Percentiles rank a stretch among this genome's conserved stretches.
Evolutionary conservation across 805 yeast genomes (phyloP).

Genomic region (Saturnispora silvae): DNA sequence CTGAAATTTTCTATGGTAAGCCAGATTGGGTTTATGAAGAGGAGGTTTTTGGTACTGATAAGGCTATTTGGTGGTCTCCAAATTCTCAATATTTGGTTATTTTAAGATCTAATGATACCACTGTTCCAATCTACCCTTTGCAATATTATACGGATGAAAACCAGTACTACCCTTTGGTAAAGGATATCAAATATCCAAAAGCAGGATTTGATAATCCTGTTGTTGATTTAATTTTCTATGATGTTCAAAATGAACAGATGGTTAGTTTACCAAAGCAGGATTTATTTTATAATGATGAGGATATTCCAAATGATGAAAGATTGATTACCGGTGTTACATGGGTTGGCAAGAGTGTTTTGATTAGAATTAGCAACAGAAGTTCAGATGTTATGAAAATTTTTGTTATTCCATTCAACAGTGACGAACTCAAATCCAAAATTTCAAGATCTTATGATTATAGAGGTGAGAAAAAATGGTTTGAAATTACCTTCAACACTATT

Average conservation of each 20-base stretch:
- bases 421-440: conserved; percentile 23
- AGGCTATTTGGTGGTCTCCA: conserved; percentile 85
- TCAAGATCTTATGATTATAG: conserved; percentile 38
- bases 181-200: conserved; percentile 67
- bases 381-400: conserved; percentile 54
- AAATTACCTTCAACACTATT: conserved; percentile 53
- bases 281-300: conserved; percentile 33
- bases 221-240: conserved; percentile 43
- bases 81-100: conserved; percentile 54
- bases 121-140: conserved; percentile 61
- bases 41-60: conserved; percentile 63
- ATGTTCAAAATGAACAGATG: conserved; percentile 20
- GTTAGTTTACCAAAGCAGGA: conserved; percentile 20
- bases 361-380: conserved; percentile 53
- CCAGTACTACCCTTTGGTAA: conserved; percentile 47
- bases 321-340: conserved; percentile 61
- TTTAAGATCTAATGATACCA: conserved; percentile 60
- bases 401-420: conserved; percentile 34
- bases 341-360: conserved; percentile 49
- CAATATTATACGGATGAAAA: conserved; percentile 56
- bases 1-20: conserved; percentile 67
- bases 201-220: conserved; percentile 71
- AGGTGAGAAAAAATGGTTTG: conserved; percentile 62
- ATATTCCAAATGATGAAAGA: conserved; percentile 31
- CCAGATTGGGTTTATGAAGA: conserved; percentile 96